Base-by-base conservation (phyloP, 441 rosid genomes). In the Jatropha multifida region DNA sequence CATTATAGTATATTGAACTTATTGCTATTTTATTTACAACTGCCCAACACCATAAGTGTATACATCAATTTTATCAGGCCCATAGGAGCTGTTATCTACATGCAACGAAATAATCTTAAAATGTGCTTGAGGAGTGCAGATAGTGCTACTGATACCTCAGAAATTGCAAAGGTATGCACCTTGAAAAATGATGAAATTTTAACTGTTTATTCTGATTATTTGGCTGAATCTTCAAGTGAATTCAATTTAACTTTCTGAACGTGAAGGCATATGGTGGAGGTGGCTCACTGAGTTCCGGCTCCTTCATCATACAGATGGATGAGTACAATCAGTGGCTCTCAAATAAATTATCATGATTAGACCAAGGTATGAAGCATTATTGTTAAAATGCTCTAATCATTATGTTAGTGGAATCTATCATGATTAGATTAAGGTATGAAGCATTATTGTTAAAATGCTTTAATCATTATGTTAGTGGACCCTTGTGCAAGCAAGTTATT, bases 191-290 rank as follows among this genome's bases (percentile, higher is more conserved):
- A 23, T 60, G 66, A 56, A 51, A 49, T n/a, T 40, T 32, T 17
- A 1, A 76, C 17, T 71, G 69, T 58, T 66, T 76, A 52, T 27
- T 72, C 18, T 56, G 70, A 27, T 27, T 74, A 63, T 75, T 38
- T 37, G 49, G 42, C 26, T 49, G 59, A 40, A 32, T 38, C 32
- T 70, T 69, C 18, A 61, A 71, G 55, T 10, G 15, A 65, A 65
- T 72, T 59, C 18, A 20, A 10, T 51, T 70, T 76, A 20, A 54
- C 48, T 73, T 63, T 59, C 32, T 54, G 32, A 80, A 71, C 60
- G 48, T 86, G 74, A 79, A 94, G 95, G 98, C 92, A 59, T 90
- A 90, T 79, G 96, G 95, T 37, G 96, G 93, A 78, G 97, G 97
- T 62, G 93, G 96, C 75, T 77, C 87, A 41, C 81, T 78, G 7